Conservation (phyloP, 139 green algal species). For the Desmodesmus armatus region DNA sequence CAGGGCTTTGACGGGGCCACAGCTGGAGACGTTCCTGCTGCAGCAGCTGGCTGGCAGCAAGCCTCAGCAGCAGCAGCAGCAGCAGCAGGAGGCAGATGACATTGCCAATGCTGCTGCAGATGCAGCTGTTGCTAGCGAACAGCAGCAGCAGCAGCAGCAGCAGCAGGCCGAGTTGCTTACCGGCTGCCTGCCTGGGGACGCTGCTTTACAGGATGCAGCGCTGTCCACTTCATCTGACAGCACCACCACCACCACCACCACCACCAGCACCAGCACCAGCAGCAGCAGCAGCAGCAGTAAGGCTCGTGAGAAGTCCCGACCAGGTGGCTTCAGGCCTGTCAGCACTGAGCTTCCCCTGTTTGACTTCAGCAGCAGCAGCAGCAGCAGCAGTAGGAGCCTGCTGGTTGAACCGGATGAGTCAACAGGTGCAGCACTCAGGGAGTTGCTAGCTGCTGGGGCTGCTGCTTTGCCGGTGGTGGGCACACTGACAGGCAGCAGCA, state of each 20-base stretch:
- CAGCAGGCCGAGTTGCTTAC: background rate
- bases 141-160: background rate
- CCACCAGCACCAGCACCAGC: background rate
- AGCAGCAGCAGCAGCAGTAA: background rate
- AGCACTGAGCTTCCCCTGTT: background rate
- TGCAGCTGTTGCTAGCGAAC: background rate
- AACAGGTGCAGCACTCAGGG: background rate
- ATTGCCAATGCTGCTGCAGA: too few species aligned
- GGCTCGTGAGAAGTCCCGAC: background rate
- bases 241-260: background rate
- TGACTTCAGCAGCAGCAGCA: background rate
- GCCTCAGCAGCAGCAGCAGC: background rate
- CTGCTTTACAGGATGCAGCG: background rate
- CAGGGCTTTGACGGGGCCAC: background rate
- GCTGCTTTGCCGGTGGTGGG: too few species aligned
- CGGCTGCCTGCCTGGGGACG: background rate
- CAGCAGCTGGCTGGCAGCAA: background rate
- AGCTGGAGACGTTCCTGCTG: slow-evolving; percentile 25
- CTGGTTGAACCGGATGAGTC: background rate
- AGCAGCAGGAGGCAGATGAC: too few species aligned
- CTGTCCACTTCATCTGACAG: background rate
- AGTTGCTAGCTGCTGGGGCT: too few species aligned
- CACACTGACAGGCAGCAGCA: background rate
- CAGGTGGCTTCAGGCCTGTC: background rate
- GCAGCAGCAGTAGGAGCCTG: background rate